These are phyloP conservation scores for Kokia cookei DNA, from an alignment of 441 rosid genomes.

Conservation along the genomic window DNA sequence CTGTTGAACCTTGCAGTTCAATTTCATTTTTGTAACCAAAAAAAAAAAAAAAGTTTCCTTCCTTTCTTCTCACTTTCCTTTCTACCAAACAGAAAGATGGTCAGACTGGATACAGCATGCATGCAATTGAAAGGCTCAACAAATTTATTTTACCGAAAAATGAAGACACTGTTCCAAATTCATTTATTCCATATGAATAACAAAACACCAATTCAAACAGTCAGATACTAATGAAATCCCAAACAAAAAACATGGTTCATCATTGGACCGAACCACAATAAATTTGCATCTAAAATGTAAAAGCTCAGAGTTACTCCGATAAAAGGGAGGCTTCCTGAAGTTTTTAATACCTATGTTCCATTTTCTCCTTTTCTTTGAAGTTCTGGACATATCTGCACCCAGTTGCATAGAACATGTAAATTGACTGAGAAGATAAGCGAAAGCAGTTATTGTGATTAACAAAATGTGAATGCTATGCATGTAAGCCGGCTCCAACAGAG, in stretches of 20 bases:
- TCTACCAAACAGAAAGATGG: background rate
- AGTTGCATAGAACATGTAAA: background rate
- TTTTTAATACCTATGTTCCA: slow-evolving; percentile 71
- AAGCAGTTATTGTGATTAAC: background rate
- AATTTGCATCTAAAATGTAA: background rate
- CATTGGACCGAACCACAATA: background rate
- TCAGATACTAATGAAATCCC: background rate
- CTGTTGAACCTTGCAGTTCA: too few relatives aligned
- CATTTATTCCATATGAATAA: background rate
- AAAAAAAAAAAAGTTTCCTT: background rate
- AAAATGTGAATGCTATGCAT: background rate
- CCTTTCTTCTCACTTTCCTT: background rate
- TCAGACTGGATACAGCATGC: background rate
- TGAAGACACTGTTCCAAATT: background rate
- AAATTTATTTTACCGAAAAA: background rate
- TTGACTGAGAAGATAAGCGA: background rate
- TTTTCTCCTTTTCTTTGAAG: slow-evolving; percentile 79
- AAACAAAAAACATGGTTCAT: background rate
- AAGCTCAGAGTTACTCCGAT: background rate
- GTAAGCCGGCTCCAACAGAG: background rate
- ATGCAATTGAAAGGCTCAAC: background rate
- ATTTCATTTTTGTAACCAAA: too few relatives aligned
- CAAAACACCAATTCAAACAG: background rate
- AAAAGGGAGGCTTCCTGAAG: background rate
- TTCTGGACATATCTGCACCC: slow-evolving; percentile 68